These are phyloP conservation scores for Sisymbrium irio DNA, from an alignment of 345 rosid genomes.

Conservation along the genomic window DNA sequence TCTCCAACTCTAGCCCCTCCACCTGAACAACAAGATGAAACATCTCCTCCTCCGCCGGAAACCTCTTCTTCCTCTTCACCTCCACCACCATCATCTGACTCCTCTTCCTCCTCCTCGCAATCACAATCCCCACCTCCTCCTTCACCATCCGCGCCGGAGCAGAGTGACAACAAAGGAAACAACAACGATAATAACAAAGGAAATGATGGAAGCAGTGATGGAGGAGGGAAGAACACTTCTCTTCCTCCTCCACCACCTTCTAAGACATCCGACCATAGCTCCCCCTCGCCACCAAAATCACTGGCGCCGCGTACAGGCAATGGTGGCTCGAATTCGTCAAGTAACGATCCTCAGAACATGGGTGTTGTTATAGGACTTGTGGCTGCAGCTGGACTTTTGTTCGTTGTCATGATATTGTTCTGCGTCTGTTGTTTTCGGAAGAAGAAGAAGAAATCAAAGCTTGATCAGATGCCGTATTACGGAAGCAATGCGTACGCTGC, in stretches of 20 bases:
- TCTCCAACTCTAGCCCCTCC: conserved; percentile 27
- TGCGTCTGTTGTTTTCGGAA: conserved; percentile 44
- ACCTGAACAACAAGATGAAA: conserved; percentile 26
- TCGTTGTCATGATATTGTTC: conserved; percentile 39
- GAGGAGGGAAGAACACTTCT: neutral
- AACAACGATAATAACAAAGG: conserved; percentile 8
- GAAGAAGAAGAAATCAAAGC: conserved; percentile 39
- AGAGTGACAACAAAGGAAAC: conserved; percentile 1
- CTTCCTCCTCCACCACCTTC: conserved; percentile 30
- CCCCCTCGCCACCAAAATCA: conserved; percentile 20
- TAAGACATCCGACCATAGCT: neutral
- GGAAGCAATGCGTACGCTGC: conserved; percentile 24
- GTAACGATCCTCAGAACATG: conserved; percentile 11
- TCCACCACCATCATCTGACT: conserved; percentile 32
- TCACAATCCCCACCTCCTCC: conserved; percentile 35
- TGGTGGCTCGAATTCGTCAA: conserved; percentile 14
- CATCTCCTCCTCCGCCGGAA: conserved; percentile 28
- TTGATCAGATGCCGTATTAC: conserved; percentile 32
- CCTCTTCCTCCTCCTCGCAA: conserved; percentile 21
- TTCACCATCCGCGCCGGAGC: conserved; percentile 5
- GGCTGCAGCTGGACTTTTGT: conserved; percentile 43
- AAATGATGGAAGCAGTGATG: conserved; percentile 3
- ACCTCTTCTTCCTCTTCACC: conserved; percentile 3
- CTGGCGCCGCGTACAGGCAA: conserved; percentile 21
- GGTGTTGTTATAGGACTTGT: conserved; percentile 41